phyloP scores from a whole-genome alignment of 257 asterid genomes.

The Striga asiatica region DNA sequence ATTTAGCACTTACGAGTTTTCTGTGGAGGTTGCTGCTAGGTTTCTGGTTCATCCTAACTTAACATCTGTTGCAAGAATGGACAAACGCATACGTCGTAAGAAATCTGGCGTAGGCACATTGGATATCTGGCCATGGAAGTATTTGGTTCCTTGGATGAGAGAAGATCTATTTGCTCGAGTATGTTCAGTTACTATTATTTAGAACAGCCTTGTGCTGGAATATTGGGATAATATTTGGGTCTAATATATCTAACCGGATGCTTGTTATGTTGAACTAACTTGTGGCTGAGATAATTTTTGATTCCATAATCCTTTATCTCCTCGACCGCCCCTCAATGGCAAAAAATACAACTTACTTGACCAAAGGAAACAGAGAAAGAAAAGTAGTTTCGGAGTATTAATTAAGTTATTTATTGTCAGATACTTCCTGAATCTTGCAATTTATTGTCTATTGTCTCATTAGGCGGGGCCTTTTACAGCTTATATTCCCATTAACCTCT shows the following conservation, averaged over 20 bases:
- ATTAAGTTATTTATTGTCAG: no score
- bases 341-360: no score
- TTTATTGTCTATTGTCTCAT: no score
- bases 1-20: slow-evolving; percentile 87
- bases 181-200: slow-evolving; percentile 22
- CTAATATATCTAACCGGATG: neutral
- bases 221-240: neutral
- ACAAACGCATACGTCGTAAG: slow-evolving; percentile 45
- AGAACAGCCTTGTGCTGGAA: neutral
- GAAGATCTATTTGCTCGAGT: slow-evolving; percentile 95
- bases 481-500: no score
- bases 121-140: slow-evolving; percentile 99
- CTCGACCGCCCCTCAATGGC: no score
- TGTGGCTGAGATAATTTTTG: neutral
- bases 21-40: slow-evolving; percentile 97
- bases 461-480: no score
- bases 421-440: no score
- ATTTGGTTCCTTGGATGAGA: slow-evolving; percentile 98
- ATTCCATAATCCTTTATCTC: no score
- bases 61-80: slow-evolving; percentile 60
- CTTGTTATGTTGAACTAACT: neutral
- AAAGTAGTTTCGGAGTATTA: no score
- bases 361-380: no score
- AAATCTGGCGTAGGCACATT: slow-evolving; percentile 64
- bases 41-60: slow-evolving; percentile 86